Base-by-base conservation (phyloP, 1,284 basidiomycete species). In the Heterobasidion irregulare region DNA sequence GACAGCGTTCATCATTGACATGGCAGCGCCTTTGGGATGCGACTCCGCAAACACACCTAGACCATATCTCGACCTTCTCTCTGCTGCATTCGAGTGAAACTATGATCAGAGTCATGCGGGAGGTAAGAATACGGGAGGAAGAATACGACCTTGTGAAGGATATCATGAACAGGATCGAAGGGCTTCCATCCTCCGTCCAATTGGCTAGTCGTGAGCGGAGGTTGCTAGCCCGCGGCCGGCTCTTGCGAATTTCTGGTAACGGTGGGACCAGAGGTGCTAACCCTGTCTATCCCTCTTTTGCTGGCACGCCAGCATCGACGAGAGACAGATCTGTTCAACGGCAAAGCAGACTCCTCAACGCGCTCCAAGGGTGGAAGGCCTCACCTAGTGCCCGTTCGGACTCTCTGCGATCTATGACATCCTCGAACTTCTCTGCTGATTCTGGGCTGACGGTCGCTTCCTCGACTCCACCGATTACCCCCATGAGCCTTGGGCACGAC, bases 51-150 rank as follows among this genome's bases (percentile, higher is more conserved):
- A 68, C 68, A 1, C 89, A 94, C 65, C 71, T 77, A 2, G 89
- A 91, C 59, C 83, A 89, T 63, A 64, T 86, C 26, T 70, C 82
- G 0, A 82, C 86, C 0, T 73, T 87, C 46, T 82, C 83, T 1
- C 74, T 94, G 19, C 72, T 86, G 32, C 79, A 83, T 56, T 79
- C 81, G 4, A 84, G 82, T 7, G 83, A 89, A 56, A 71, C 83
- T 58, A 78, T 86, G 38, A 82, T 94, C 52, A 77, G 80, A 26
- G 83, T 86, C 1, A 79, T 96, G 69, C 83, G 84, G 52, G 89
- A 92, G 60, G 89, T 93, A 58, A 94, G 93, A 66, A 70, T 78
- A 4, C 79, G 89, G 16, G 92, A 94, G 68, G 89, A 92, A 56
- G 90, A 93, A 59, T 91, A 92, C 65, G 79, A 84, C 26, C 70